Evolutionary conservation across 495 filamentous ascomycete genomes (phyloP), one percentile per base, ranked within the genome.

Genomic region (Astrothelium subdiscretum): DNA sequence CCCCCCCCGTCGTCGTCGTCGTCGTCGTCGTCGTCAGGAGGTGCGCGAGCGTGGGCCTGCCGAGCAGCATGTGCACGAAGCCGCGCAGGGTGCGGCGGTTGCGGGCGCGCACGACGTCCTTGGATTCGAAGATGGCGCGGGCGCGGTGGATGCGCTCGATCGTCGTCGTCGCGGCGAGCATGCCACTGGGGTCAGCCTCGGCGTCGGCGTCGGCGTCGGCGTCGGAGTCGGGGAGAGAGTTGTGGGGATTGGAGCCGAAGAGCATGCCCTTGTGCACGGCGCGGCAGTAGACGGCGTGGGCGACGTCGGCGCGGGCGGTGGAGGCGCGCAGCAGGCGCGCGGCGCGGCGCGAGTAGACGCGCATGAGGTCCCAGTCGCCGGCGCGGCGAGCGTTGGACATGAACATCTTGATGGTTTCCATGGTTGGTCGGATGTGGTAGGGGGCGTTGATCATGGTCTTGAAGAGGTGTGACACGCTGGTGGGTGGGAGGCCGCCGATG

Each of bases 401-500:
- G 12, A 83, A 69, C 32, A 71, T 72, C 60, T 79, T 76, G 65
- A 80, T 83, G 72, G 83, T 78, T 31, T 77, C 65, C 26, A 86
- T 66, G 1, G 75, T 83, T 0, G 83, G 83, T 3, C 69, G 65
- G 62, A 86, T 67, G 58, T 80, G 81, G 73, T 83, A 83, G 5
- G 84, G 84, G n/a, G 74, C 66, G 1, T 74, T 69, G 3, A 72
- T 83, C 79, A 87, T 83, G 11, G 76, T 81, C 0, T 77, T 60
- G 75, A 80, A 87, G 31, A 86, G 62, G 2, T 70, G 70, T 6
- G 65, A 62, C 2, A 86, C 67, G 20, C 78, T 72, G 1, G 71
- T 63, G 12, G 62, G 57, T 0, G 80, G 74, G 3, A 88, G 73
- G 42, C 67, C 64, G 32, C 69, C 74, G 57, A 66, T 62, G 51